phyloP scores from a whole-genome alignment of 495 filamentous ascomycete genomes.

The Rhypophila decipiens region DNA sequence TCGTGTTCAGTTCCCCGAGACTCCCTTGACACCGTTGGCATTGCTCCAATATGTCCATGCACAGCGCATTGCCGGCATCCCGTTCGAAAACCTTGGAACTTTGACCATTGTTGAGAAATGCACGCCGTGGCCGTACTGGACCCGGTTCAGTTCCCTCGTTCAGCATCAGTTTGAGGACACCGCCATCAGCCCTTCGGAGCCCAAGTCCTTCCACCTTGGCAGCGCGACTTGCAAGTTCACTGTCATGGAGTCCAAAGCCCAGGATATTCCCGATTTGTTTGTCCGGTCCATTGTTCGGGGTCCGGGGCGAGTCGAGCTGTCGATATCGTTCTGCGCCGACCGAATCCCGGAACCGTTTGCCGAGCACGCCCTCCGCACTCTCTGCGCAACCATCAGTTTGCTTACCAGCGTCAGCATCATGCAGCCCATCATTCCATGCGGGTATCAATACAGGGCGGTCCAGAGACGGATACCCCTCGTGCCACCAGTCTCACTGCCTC shows the following conservation, averaged over 20 bases:
- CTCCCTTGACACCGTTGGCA: slow-evolving; percentile 30
- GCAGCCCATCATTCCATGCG: slow-evolving; percentile 32
- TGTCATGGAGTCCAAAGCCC: slow-evolving; percentile 30
- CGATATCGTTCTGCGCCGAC: slow-evolving; percentile 37
- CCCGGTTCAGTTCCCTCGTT: slow-evolving; percentile 39
- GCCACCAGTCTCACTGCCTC: slow-evolving; percentile 11
- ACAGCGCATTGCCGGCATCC: slow-evolving; percentile 33
- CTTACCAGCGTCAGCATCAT: slow-evolving; percentile 36
- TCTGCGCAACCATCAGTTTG: slow-evolving; percentile 32
- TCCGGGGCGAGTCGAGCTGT: slow-evolving; percentile 26
- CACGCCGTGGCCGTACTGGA: slow-evolving; percentile 44
- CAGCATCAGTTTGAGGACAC: slow-evolving; percentile 36
- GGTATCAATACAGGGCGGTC: slow-evolving; percentile 27
- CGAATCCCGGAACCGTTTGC: slow-evolving; percentile 32
- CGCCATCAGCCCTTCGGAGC: slow-evolving; percentile 22
- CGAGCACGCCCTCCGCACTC: slow-evolving; percentile 34
- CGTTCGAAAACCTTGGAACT: slow-evolving; percentile 37
- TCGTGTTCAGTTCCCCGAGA: slow-evolving; percentile 36
- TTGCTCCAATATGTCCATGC: slow-evolving; percentile 35
- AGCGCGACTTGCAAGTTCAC: slow-evolving; percentile 31
- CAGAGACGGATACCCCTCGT: slow-evolving; percentile 32
- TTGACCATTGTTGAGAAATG: slow-evolving; percentile 39
- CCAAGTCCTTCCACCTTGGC: slow-evolving; percentile 35
- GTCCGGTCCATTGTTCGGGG: slow-evolving; percentile 30
- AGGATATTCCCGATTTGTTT: slow-evolving; percentile 35